These are phyloP conservation scores for Solanum boliviense DNA, from an alignment of 257 asterid species.

Conservation along the genomic window DNA sequence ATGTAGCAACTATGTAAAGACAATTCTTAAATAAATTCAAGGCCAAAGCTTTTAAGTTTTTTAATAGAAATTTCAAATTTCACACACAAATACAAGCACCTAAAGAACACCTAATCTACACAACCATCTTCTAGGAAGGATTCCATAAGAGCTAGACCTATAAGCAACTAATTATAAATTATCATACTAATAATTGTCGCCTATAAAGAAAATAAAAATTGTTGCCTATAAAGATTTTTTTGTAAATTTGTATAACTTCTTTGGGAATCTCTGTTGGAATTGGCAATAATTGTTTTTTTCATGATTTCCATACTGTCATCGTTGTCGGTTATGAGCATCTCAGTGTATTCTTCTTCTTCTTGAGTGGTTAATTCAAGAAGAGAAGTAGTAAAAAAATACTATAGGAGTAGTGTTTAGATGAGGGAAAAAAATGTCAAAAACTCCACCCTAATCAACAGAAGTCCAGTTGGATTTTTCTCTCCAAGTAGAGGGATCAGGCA, in stretches of 20 bases:
- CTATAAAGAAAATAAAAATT: too few species aligned
- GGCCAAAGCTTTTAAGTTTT: neutral
- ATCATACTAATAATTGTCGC: neutral
- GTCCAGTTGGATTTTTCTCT: too few species aligned
- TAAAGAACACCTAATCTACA: neutral
- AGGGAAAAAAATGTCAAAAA: neutral
- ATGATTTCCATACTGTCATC: neutral
- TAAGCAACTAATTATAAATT: neutral
- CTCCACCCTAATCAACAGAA: neutral
- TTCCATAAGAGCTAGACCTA: neutral
- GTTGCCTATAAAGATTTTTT: neutral
- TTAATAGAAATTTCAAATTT: neutral
- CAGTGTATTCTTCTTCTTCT: neutral
- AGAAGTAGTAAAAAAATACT: neutral
- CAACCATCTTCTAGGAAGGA: neutral
- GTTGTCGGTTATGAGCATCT: neutral
- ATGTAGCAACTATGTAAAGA: neutral
- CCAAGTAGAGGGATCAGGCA: too few species aligned
- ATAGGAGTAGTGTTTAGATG: neutral
- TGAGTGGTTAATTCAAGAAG: neutral
- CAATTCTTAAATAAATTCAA: neutral
- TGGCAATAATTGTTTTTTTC: neutral
- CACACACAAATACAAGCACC: neutral
- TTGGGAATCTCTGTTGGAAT: neutral
- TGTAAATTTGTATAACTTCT: neutral